phyloP scores from a whole-genome alignment of 805 yeast genomes.

The Ogataea pilisensis region DNA sequence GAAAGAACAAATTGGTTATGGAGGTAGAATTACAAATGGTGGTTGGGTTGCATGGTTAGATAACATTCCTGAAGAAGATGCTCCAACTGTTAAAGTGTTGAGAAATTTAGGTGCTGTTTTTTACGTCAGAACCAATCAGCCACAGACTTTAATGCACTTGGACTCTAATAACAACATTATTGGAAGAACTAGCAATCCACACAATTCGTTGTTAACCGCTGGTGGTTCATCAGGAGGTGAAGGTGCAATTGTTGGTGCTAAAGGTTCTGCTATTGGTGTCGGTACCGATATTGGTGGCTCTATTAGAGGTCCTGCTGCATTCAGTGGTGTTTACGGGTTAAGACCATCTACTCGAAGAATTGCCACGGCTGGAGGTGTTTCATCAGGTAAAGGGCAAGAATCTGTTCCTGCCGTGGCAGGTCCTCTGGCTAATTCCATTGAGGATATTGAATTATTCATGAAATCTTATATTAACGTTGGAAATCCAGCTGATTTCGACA shows the following conservation, averaged over 20 bases:
- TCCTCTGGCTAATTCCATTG: constrained; percentile 60
- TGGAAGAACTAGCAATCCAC: constrained; percentile 57
- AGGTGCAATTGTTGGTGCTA: constrained; percentile 57
- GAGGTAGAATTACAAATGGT: constrained; percentile 53
- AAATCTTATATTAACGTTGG: constrained; percentile 55
- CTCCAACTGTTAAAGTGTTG: constrained; percentile 44
- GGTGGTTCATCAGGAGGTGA: constrained; percentile 80
- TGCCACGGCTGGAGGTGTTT: constrained; percentile 42
- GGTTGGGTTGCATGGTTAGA: constrained; percentile 52
- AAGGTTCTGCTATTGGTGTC: constrained; percentile 58
- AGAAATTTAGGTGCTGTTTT: constrained; percentile 55
- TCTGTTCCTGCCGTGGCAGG: constrained; percentile 64
- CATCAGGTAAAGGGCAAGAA: constrained; percentile 61
- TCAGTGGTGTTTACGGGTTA: constrained; percentile 56
- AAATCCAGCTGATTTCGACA: constrained; percentile 55
- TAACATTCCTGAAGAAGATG: constrained; percentile 43
- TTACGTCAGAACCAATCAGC: constrained; percentile 63
- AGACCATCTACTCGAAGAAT: constrained; percentile 59
- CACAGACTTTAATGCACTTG: constrained; percentile 67
- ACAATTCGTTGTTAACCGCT: constrained; percentile 52
- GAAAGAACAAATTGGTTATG: constrained; percentile 59
- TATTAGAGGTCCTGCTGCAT: constrained; percentile 65
- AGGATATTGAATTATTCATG: constrained; percentile 70
- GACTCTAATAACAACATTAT: constrained; percentile 57
- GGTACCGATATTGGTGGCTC: constrained; percentile 76